Conservation (phyloP, 208 protist species). For the Naegleria gruberi region DNA sequence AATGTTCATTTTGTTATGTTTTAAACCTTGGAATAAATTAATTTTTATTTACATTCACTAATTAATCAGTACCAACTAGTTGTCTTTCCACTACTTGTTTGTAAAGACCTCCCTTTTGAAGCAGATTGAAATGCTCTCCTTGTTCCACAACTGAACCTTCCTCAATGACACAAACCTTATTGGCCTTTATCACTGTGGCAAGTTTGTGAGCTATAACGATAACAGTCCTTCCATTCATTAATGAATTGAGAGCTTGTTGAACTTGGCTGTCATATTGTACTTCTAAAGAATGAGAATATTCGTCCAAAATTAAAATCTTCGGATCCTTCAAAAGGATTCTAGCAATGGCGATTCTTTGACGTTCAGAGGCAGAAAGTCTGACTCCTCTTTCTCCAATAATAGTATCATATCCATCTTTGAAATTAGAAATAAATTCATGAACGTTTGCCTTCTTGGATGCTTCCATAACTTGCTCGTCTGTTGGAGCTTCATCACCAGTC, state of each 20-base stretch:
- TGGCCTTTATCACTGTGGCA: conserved; percentile 6
- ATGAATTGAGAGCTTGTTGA: conserved; percentile 23
- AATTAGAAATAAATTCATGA: conserved; percentile 4
- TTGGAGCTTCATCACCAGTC: not conserved
- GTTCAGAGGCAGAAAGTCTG: conserved; percentile 44
- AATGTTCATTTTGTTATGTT: too few species aligned
- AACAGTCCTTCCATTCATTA: conserved; percentile 18
- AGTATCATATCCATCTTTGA: conserved; percentile 42
- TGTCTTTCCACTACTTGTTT: conserved; percentile 13
- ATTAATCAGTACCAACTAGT: not conserved
- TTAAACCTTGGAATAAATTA: too few species aligned
- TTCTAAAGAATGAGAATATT: conserved; percentile 14
- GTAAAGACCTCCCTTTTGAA: not conserved
- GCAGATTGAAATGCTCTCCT: conserved; percentile 36
- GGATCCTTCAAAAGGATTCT: conserved; percentile 40
- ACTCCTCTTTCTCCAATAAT: conserved; percentile 40
- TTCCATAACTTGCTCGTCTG: conserved; percentile 12
- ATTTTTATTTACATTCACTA: too few species aligned
- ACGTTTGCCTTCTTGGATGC: conserved; percentile 22
- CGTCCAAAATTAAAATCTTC: conserved; percentile 30
- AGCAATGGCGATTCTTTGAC: conserved; percentile 49
- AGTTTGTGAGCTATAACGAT: conserved; percentile 38
- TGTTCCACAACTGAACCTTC: conserved; percentile 43
- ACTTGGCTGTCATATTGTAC: not conserved
- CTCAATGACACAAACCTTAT: conserved; percentile 12